Evolutionary conservation across 1,284 basidiomycete species (phyloP), one percentile per base, ranked within the genome.

Genomic region (Trametes versicolor): DNA sequence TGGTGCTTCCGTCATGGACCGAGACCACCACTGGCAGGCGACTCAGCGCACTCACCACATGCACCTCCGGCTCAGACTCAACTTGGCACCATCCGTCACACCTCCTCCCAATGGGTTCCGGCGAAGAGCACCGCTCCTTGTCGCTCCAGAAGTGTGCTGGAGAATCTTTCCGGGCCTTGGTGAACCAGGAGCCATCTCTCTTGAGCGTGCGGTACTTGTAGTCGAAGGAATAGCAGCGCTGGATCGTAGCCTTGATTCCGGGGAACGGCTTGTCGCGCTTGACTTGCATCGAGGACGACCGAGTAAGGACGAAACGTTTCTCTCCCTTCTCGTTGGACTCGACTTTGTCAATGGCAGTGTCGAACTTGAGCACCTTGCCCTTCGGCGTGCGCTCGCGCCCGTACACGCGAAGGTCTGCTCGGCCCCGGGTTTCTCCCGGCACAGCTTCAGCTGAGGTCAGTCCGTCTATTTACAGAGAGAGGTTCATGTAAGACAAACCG

Each of bases 361-460:
- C 49, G 41, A 65, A 41, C 49, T 56, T 61, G 37, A 52, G 19
- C 27, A 61, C 39, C 49, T 53, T 53, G 39, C 57, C 59, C 19
- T 37, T n/a, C 9, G 27, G 32, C n/a, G 23, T 9, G 25, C 37
- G 53, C 12, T 29, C 15, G 37, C 53, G 37, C 13, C 53, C 39
- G 36, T 55, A 43, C 25, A 55, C 25, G 23, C 53, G 53, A 13
- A 55, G 7, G 25, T 43, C 53, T 21, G 53, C 13, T 19, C 36
- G 10, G 6, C 53, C 37, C 17, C 23, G 53, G n/a, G 25, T 15
- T 13, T 10, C 15, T 25, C 39, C 25, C 29, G 37, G 8, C 7
- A 36, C 4, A 36, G 32, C 12, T 21, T 13, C 29, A 19, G 9
- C 17, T 29, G 17, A 4, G 27, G 48, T 49, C 6, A 25, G 48